Conservation (phyloP, 1,284 basidiomycete genomes). For the Volvariella surrecta region DNA sequence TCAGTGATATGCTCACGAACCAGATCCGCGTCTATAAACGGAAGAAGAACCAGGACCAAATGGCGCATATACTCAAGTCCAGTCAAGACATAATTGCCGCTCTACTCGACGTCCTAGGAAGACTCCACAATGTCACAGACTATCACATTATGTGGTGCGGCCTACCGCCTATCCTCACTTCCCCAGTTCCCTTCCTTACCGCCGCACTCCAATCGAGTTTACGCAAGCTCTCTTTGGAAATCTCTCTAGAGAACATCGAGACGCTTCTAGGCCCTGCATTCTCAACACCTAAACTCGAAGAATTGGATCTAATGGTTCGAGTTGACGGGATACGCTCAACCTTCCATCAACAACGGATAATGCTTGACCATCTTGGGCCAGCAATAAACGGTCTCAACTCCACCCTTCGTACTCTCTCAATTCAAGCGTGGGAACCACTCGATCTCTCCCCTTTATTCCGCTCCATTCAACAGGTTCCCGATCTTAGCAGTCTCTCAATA, state of each 20-base stretch:
- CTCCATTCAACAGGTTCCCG: constrained; percentile 20
- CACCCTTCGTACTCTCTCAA: constrained; percentile 26
- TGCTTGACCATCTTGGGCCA: constrained; percentile 21
- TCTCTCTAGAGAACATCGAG: constrained; percentile 31
- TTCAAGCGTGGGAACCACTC: constrained; percentile 30
- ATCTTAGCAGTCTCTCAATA: constrained; percentile 23
- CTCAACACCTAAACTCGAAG: constrained; percentile 23
- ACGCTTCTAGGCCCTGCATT: constrained; percentile 22
- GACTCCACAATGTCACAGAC: constrained; percentile 31
- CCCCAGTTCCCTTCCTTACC: constrained; percentile 26
- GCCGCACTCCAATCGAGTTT: constrained; percentile 26
- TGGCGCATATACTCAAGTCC: constrained; percentile 20
- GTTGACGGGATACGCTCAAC: constrained; percentile 20
- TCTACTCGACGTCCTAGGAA: constrained; percentile 29
- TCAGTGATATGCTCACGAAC: constrained; percentile 10
- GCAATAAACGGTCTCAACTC: constrained; percentile 24
- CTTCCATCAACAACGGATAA: constrained; percentile 16
- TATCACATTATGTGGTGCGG: constrained; percentile 37
- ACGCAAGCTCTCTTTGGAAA: constrained; percentile 31
- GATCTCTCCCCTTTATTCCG: constrained; percentile 29
- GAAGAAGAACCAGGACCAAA: constrained; percentile 16
- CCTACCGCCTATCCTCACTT: constrained; percentile 21
- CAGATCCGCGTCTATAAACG: constrained; percentile 23
- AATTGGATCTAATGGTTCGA: constrained; percentile 32
- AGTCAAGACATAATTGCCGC: constrained; percentile 27